phyloP scores from a whole-genome alignment of 2,329 filamentous ascomycete genomes.

The Metarhizium rileyi region DNA sequence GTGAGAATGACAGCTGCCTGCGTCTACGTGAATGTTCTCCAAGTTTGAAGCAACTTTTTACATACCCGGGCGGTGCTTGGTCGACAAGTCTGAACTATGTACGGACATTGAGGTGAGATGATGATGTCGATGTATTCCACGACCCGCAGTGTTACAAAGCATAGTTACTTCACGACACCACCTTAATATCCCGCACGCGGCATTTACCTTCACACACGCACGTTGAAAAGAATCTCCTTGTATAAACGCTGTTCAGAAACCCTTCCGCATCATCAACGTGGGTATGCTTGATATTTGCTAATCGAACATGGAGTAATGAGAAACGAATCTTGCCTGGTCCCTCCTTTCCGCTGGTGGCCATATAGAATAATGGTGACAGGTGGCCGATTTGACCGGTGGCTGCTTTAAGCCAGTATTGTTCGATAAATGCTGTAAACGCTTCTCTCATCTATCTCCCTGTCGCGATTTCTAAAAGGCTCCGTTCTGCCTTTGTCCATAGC shows the following conservation, averaged over 20 bases:
- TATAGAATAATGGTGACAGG: background rate
- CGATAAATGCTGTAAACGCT: background rate
- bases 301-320: conserved; percentile 5
- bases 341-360: conserved; percentile 2
- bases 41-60: too few relatives aligned
- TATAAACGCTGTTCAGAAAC: background rate
- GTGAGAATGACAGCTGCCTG: too few relatives aligned
- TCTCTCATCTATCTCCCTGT: background rate
- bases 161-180: too few relatives aligned
- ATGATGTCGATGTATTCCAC: too few relatives aligned
- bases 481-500: background rate
- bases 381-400: background rate
- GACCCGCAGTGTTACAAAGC: too few relatives aligned
- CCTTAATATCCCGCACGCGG: too few relatives aligned
- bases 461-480: background rate
- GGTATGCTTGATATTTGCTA: conserved; percentile 6
- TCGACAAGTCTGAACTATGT: too few relatives aligned
- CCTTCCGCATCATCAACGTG: background rate
- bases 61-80: too few relatives aligned
- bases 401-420: background rate
- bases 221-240: background rate
- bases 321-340: background rate
- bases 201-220: conserved; percentile 1
- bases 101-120: too few relatives aligned
- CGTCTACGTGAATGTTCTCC: too few relatives aligned